A percentile compares a stretch with the other conserved stretches of the same genome.
Conservation (phyloP, 441 rosid species). For the Syzygium malaccense region DNA sequence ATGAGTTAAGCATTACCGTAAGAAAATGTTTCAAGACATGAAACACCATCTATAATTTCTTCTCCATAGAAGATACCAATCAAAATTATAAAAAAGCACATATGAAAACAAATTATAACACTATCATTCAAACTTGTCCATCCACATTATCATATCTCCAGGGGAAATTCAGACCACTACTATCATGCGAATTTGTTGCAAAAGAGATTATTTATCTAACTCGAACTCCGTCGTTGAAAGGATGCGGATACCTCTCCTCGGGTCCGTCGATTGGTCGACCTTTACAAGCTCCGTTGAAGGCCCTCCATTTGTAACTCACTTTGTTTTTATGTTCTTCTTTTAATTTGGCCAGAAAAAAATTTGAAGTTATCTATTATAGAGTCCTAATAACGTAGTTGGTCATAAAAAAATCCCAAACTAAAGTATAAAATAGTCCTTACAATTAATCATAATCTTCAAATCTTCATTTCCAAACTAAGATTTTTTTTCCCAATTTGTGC, state of each 20-base stretch:
- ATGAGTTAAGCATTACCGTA: neutral
- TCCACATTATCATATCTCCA: neutral
- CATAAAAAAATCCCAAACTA: neutral
- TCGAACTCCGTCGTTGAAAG: neutral
- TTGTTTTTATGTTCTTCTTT: no score
- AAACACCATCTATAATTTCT: neutral
- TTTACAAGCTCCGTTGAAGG: neutral
- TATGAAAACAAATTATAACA: neutral
- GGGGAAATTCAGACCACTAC: neutral
- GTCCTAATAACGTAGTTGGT: no score
- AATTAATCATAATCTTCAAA: neutral
- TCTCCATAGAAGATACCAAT: neutral
- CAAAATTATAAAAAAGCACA: neutral
- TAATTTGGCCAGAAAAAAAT: no score
- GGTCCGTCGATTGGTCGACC: neutral
- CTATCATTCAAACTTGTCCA: neutral
- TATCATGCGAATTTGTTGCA: neutral
- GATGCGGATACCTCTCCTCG: neutral
- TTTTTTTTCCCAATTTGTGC: neutral
- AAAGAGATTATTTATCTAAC: neutral
- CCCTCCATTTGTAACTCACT: neutral
- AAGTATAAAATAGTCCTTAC: neutral
- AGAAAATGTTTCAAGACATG: neutral
- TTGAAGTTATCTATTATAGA: no score
- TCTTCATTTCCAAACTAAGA: neutral